phyloP scores from a whole-genome alignment of 1,284 basidiomycete genomes.

The Rugosomyces carneus region DNA sequence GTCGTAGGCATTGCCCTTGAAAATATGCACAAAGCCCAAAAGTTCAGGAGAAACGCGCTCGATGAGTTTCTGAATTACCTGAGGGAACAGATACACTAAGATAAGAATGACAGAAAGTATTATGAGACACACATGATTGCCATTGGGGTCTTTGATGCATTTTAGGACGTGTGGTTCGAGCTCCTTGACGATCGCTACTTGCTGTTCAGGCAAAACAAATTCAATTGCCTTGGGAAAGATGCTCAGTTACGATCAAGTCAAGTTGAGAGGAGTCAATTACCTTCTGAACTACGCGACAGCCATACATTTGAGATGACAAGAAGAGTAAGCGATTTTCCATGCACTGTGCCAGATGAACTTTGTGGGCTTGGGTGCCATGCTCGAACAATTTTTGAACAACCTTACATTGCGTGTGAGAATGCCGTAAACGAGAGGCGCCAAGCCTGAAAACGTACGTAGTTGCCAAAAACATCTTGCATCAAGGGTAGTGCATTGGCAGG shows the following conservation, averaged over 20 bases:
- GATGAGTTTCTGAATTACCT: conserved; percentile 82
- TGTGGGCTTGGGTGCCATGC: conserved; percentile 76
- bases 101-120: conserved; percentile 8
- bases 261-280: conserved; percentile 31
- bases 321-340: conserved; percentile 80
- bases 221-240: conserved; percentile 70
- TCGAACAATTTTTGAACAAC: conserved; percentile 96
- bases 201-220: conserved; percentile 72
- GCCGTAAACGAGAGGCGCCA: neutral
- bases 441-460: conserved; percentile 62
- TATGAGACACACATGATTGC: conserved; percentile 76
- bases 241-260: neutral
- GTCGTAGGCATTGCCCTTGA: conserved; percentile 79
- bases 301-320: conserved; percentile 92
- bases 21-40: conserved; percentile 73
- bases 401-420: conserved; percentile 32
- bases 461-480: conserved; percentile 95
- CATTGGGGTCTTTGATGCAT: conserved; percentile 91
- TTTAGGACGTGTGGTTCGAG: conserved; percentile 78
- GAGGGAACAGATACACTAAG: conserved; percentile 12
- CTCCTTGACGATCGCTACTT: conserved; percentile 71
- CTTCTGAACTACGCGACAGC: conserved; percentile 90
- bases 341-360: conserved; percentile 61
- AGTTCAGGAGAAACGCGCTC: conserved; percentile 74
- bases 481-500: conserved; percentile 72